Base-by-base conservation (phyloP, 2,329 filamentous ascomycete species). In the Aspergillus tubingensis region DNA sequence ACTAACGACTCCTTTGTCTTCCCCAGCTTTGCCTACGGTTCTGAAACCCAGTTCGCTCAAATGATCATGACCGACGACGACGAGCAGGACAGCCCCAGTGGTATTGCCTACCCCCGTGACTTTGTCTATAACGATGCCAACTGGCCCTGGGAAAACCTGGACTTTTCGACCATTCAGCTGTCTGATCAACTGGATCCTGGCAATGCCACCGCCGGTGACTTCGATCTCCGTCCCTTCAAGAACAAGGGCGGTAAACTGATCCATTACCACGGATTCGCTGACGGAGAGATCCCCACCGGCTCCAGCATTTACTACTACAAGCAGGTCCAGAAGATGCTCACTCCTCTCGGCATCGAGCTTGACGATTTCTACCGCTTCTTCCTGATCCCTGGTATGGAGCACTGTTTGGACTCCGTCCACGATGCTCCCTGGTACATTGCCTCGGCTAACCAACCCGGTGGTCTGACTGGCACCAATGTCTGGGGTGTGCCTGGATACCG, bases 141-240 rank as follows among this genome's bases (percentile, higher is more conserved):
- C 47, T 82, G 78, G 76, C 62, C 70, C 36, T 77, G 71, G 59
- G 67, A 72, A 36, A 61, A 74, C 48, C 79, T 77, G 65, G 75
- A 76, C 57, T 76, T 77, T 63, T 65, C 66, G 3, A 77, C 77
- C 36, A 69, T 79, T 39, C 64, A 74, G 21, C 68, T 79, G 21
- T 60, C 15, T 7, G 52, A 54, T 25, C 52, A 32, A 6, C 19
- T 61, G 3, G 48, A 62, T 23, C 59, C 59, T 1, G 62, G 59
- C 36, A 64, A 62, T 19, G 59, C 60, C 4, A 58, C 57, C 4
- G 62, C 60, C 8, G 49, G 49, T 21, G 58, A 61, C 2, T 62
- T 54, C 17, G 64, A 66, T 25, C 30, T 66, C 21, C 48, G 54
- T 3, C 54, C 55, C 2, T 66, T 62, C 15, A 19, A 62, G 2